These are phyloP conservation scores for Exophiala aquamarina DNA, from an alignment of 2,329 filamentous ascomycete species.

Conservation along the genomic window DNA sequence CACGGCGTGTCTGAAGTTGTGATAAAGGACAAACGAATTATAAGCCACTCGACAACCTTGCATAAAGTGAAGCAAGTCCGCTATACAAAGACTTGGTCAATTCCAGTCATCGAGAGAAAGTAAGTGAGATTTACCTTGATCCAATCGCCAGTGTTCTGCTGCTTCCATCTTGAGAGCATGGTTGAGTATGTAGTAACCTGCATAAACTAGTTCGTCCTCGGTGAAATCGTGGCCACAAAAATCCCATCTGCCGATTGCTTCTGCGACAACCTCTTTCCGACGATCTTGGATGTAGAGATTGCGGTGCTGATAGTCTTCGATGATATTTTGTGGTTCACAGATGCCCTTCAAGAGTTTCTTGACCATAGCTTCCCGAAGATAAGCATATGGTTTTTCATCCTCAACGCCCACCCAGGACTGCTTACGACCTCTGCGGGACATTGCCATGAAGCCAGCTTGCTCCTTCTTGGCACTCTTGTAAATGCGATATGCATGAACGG, in stretches of 20 bases:
- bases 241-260: constrained; percentile 74
- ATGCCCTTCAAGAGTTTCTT: constrained; percentile 87
- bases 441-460: constrained; percentile 67
- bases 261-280: constrained; percentile 64
- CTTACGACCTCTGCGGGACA: constrained; percentile 71
- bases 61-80: constrained; percentile 80
- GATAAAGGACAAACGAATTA: constrained; percentile 93
- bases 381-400: constrained; percentile 82
- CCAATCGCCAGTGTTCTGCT: constrained; percentile 75
- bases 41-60: constrained; percentile 90
- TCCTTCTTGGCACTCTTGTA: constrained; percentile 74
- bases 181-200: constrained; percentile 82
- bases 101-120: constrained; percentile 34
- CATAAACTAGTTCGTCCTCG: constrained; percentile 87
- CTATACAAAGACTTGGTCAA: constrained; percentile 42
- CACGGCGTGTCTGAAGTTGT: constrained; percentile 96
- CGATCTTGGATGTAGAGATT: constrained; percentile 68
- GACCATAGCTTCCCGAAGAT: constrained; percentile 90
- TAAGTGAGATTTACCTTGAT: constrained; percentile 60
- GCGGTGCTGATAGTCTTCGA: constrained; percentile 62
- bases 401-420: constrained; percentile 89
- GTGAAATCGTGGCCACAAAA: constrained; percentile 88
- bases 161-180: constrained; percentile 82
- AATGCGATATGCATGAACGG: constrained; percentile 79
- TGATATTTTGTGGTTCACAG: constrained; percentile 66